Evolutionary conservation across 495 filamentous ascomycete genomes (phyloP).

Genomic region (Astrothelium macrocarpum): DNA sequence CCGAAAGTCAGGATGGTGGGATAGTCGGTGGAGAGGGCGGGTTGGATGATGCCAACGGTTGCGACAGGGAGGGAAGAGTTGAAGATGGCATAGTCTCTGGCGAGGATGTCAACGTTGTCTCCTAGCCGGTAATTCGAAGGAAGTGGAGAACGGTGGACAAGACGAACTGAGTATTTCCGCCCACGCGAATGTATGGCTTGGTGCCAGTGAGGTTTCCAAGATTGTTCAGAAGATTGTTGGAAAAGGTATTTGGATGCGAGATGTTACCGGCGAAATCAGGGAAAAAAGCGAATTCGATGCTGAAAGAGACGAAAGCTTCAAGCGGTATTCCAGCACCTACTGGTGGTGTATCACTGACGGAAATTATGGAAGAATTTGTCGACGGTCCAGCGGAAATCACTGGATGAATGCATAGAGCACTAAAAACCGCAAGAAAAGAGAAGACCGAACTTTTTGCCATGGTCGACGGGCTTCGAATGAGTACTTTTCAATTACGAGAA

Average conservation of each 20-base stretch:
- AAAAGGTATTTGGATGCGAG: constrained; percentile 46
- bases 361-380: constrained; percentile 4
- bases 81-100: constrained; percentile 50
- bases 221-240: constrained; percentile 47
- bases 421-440: background rate
- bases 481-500: background rate
- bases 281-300: constrained; percentile 53
- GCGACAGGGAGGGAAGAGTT: constrained; percentile 44
- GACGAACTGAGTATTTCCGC: constrained; percentile 48
- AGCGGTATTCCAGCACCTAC: constrained; percentile 31
- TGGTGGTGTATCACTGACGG: constrained; percentile 10
- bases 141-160: background rate
- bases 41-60: constrained; percentile 45
- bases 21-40: constrained; percentile 46
- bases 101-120: background rate
- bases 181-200: constrained; percentile 50
- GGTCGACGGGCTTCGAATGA: background rate
- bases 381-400: background rate
- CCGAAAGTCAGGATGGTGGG: constrained; percentile 53
- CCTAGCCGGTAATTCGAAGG: background rate
- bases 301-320: constrained; percentile 48
- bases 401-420: background rate
- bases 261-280: constrained; percentile 50
- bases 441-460: background rate
- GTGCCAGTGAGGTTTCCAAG: constrained; percentile 38